phyloP scores from a whole-genome alignment of 306 rosid genomes.

The Vicia faba region DNA sequence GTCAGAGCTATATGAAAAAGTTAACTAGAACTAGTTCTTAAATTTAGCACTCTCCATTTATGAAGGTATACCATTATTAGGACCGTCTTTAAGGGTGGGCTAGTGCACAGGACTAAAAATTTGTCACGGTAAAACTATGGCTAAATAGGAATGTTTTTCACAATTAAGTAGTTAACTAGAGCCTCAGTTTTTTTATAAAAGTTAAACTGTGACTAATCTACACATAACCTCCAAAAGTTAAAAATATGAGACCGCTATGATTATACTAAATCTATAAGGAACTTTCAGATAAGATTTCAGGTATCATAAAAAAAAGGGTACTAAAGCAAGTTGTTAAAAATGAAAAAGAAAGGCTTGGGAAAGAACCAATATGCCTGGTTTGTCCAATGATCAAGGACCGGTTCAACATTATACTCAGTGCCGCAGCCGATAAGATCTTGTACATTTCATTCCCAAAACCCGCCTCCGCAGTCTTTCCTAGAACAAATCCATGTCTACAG shows the following conservation, averaged over 20 bases:
- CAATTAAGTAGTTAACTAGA: no score
- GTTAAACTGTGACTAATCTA: no score
- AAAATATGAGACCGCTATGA: neutral
- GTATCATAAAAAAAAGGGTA: neutral
- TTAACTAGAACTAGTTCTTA: neutral
- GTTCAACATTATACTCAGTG: constrained; percentile 88
- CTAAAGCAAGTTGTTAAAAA: constrained; percentile 27
- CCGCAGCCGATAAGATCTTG: constrained; percentile 83
- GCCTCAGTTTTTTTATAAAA: no score
- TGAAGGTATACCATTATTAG: neutral
- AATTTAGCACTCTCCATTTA: neutral
- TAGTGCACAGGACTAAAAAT: no score
- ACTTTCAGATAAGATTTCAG: constrained; percentile 7
- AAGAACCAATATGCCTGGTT: constrained; percentile 99
- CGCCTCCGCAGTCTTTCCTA: constrained; percentile 92
- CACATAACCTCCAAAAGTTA: no score
- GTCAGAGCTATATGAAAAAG: neutral
- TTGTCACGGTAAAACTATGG: no score
- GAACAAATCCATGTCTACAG: constrained; percentile 83
- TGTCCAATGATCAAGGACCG: constrained; percentile 98
- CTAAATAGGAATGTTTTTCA: no score
- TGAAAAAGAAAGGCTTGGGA: constrained; percentile 81
- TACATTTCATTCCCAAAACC: constrained; percentile 99
- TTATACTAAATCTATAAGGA: constrained; percentile 26
- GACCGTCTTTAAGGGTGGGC: no score